Evolutionary conservation across 2,329 filamentous ascomycete species (phyloP).

Genomic region (Zasmidium citrigriseum): DNA sequence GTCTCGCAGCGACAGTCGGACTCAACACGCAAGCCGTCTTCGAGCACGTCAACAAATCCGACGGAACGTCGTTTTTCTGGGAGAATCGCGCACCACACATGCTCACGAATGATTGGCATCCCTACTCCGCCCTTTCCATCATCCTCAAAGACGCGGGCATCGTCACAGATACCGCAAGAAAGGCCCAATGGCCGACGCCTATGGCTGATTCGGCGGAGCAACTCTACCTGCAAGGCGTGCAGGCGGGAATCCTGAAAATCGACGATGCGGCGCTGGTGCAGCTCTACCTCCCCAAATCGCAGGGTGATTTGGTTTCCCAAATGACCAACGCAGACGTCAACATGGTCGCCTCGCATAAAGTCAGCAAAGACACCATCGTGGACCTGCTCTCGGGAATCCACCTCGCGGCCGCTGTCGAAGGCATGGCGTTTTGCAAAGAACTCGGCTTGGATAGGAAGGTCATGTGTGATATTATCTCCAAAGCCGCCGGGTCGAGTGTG

Average conservation of each 20-base stretch:
- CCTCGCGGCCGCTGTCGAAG: slow-evolving; percentile 52
- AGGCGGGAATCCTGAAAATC: slow-evolving; percentile 57
- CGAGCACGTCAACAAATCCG: slow-evolving; percentile 48
- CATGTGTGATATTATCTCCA: slow-evolving; percentile 49
- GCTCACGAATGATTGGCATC: slow-evolving; percentile 53
- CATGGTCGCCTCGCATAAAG: slow-evolving; percentile 36
- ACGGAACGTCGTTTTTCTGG: slow-evolving; percentile 56
- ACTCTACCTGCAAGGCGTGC: slow-evolving; percentile 61
- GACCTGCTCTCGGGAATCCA: slow-evolving; percentile 50
- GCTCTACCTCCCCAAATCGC: slow-evolving; percentile 46
- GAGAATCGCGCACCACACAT: slow-evolving; percentile 56
- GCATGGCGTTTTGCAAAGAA: slow-evolving; percentile 48
- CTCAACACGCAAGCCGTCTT: slow-evolving; percentile 53
- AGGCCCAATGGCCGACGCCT: slow-evolving; percentile 59
- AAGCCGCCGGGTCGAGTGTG: slow-evolving; percentile 49
- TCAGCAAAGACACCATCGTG: slow-evolving; percentile 38
- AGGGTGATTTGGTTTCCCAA: slow-evolving; percentile 35
- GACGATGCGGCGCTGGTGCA: slow-evolving; percentile 60
- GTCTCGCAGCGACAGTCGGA: slow-evolving; percentile 55
- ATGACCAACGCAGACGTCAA: slow-evolving; percentile 39
- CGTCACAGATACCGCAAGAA: slow-evolving; percentile 65
- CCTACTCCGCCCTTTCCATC: slow-evolving; percentile 47
- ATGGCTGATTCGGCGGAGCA: slow-evolving; percentile 66
- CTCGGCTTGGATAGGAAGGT: slow-evolving; percentile 47
- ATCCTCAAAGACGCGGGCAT: slow-evolving; percentile 58